Evolutionary conservation across 768 basidiomycete genomes (phyloP).

Genomic region (Suillus bovinus): DNA sequence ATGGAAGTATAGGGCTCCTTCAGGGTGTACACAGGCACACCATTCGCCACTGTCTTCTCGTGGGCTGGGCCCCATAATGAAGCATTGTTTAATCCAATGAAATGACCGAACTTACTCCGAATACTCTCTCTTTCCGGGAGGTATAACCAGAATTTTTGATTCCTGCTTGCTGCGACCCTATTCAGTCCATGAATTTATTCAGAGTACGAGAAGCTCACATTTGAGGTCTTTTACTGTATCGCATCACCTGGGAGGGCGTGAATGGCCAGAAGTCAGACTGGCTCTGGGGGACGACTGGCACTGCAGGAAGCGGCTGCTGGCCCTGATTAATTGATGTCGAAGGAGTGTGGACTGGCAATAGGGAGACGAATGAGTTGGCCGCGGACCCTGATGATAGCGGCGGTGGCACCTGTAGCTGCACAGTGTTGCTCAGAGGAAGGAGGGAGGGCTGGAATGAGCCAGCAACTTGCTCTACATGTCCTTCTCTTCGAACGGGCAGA

Average conservation of each 20-base stretch:
- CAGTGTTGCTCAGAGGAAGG: background rate
- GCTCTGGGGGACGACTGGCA: background rate
- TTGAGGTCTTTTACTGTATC: background rate
- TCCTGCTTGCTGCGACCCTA: background rate
- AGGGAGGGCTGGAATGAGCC: background rate
- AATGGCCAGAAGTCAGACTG: background rate
- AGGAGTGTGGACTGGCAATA: background rate
- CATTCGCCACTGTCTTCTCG: slow-evolving; percentile 26
- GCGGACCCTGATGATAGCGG: too few relatives aligned
- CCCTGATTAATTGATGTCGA: background rate
- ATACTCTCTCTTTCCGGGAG: background rate
- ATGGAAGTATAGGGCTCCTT: slow-evolving; percentile 56
- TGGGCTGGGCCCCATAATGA: background rate
- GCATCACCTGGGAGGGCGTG: background rate
- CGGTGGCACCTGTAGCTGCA: background rate
- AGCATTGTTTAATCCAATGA: background rate
- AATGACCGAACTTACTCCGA: background rate
- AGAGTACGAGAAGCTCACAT: background rate
- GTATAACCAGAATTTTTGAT: background rate
- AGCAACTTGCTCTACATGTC: background rate
- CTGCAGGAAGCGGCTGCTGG: background rate
- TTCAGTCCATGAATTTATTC: background rate
- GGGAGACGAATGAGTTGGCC: background rate
- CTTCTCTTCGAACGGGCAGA: background rate
- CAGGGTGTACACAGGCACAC: slow-evolving; percentile 47